These are phyloP conservation scores for Torulaspora globosa DNA, from an alignment of 1,139 yeast species.

Conservation along the genomic window DNA sequence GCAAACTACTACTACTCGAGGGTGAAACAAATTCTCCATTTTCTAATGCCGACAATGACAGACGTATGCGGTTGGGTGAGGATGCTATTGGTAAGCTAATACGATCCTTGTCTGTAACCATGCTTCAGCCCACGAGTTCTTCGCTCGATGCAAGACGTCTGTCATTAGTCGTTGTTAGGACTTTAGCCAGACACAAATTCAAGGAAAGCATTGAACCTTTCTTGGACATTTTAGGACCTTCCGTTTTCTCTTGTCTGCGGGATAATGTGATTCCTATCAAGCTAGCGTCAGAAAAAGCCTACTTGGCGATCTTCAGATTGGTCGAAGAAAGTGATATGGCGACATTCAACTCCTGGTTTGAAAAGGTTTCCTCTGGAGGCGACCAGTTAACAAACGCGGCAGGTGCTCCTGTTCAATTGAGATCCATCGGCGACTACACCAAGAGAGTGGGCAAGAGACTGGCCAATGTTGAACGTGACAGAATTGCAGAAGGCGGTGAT, in stretches of 20 bases:
- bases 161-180: constrained; percentile 69
- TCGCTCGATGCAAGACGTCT: constrained; percentile 81
- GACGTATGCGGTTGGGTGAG: constrained; percentile 40
- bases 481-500: constrained; percentile 88
- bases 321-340: constrained; percentile 64
- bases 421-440: constrained; percentile 84
- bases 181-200: constrained; percentile 62
- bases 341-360: constrained; percentile 60
- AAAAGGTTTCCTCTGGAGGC: constrained; percentile 27
- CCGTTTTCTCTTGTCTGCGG: constrained; percentile 77
- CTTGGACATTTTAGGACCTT: constrained; percentile 59
- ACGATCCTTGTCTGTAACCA: constrained; percentile 47
- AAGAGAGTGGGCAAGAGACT: constrained; percentile 80
- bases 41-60: constrained; percentile 27
- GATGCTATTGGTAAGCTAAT: constrained; percentile 43
- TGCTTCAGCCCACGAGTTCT: constrained; percentile 52
- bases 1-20: constrained; percentile 63
- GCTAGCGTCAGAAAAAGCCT: constrained; percentile 92
- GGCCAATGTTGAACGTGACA: constrained; percentile 80
- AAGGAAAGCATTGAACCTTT: constrained; percentile 48
- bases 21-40: constrained; percentile 45
- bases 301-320: constrained; percentile 63
- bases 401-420: constrained; percentile 53
- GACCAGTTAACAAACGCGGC: constrained; percentile 40
- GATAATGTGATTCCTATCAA: constrained; percentile 86